Conservation (phyloP, 1,139 yeast genomes). For the Suhomyces anneliseae region DNA sequence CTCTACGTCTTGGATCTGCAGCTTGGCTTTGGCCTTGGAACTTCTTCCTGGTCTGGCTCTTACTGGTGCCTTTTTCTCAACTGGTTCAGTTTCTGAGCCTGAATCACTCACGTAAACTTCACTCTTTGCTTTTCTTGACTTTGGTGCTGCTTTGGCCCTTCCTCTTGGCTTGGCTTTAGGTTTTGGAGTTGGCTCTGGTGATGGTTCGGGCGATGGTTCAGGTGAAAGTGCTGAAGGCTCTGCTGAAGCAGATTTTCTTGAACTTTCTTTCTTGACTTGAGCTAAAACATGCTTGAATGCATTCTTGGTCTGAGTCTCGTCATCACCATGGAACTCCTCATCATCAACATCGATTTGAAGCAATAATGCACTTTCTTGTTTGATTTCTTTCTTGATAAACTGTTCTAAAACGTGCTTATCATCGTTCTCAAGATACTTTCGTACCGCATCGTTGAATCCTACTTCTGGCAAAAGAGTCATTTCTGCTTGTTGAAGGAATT, state of each 20-base stretch:
- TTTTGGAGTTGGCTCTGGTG: neutral
- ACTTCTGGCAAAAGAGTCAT: conserved; percentile 72
- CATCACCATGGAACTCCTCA: conserved; percentile 31
- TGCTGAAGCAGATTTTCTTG: neutral
- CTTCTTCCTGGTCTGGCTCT: conserved; percentile 4
- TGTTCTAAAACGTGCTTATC: conserved; percentile 70
- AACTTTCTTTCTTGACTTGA: conserved; percentile 23
- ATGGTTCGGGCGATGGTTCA: neutral
- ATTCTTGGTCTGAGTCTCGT: conserved; percentile 27
- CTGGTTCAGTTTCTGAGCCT: conserved; percentile 5
- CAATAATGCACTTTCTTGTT: conserved; percentile 59
- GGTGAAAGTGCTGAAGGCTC: neutral
- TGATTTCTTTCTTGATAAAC: conserved; percentile 68
- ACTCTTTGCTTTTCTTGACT: neutral
- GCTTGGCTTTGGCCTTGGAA: conserved; percentile 8
- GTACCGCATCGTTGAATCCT: conserved; percentile 74
- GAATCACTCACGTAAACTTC: conserved; percentile 1
- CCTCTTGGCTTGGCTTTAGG: conserved; percentile 3
- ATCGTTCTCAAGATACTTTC: conserved; percentile 74
- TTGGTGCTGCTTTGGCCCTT: neutral
- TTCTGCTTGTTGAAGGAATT: conserved; percentile 60
- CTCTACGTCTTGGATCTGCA: conserved; percentile 9
- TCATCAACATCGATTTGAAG: conserved; percentile 43
- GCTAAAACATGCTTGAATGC: conserved; percentile 31
- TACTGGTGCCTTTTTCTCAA: neutral